phyloP scores from a whole-genome alignment of 1,284 basidiomycete genomes.

The Stereum hirsutum region DNA sequence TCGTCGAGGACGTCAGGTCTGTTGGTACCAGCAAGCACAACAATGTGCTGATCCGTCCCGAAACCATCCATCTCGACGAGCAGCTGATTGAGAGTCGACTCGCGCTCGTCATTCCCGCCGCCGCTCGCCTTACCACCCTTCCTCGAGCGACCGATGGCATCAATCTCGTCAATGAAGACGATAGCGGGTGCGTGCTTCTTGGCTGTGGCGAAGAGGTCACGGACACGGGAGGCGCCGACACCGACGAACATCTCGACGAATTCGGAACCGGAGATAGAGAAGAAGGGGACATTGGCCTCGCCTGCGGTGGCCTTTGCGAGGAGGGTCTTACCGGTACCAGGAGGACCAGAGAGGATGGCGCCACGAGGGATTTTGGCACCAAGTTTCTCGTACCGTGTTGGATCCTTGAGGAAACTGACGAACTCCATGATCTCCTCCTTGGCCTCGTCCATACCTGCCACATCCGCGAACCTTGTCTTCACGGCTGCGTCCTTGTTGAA shows the following conservation, averaged over 20 bases:
- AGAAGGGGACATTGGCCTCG: slow-evolving; percentile 95
- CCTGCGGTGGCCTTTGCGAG: slow-evolving; percentile 98
- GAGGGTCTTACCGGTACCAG: slow-evolving; percentile 97
- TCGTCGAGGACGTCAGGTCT: slow-evolving; percentile 93
- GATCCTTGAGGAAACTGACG: slow-evolving; percentile 98
- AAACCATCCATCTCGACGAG: slow-evolving; percentile 99
- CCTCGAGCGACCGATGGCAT: slow-evolving; percentile 95
- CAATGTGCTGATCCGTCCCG: slow-evolving; percentile 91
- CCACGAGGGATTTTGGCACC: slow-evolving; percentile 99
- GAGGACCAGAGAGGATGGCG: slow-evolving; percentile 95
- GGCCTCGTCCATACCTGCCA: slow-evolving; percentile 99
- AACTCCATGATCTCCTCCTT: slow-evolving; percentile 99
- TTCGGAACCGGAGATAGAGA: slow-evolving; percentile 97
- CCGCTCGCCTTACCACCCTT: slow-evolving; percentile 86
- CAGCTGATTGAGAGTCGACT: slow-evolving; percentile 96
- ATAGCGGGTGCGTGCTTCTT: slow-evolving; percentile 98
- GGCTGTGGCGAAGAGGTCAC: slow-evolving; percentile 94
- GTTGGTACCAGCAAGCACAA: slow-evolving; percentile 96
- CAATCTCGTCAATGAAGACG: slow-evolving; percentile 97
- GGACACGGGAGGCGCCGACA: slow-evolving; percentile 94
- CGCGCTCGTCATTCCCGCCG: slow-evolving; percentile 97
- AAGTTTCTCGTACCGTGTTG: slow-evolving; percentile 88
- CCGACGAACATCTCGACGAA: slow-evolving; percentile 99
- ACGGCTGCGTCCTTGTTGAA: slow-evolving; percentile 98
- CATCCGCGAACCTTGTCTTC: slow-evolving; percentile 90